Percentiles rank a stretch among this genome's conserved stretches.
These are phyloP conservation scores for Fagopyrum tataricum DNA, from an alignment of 148 eudicot genomes.

Conservation along the genomic window DNA sequence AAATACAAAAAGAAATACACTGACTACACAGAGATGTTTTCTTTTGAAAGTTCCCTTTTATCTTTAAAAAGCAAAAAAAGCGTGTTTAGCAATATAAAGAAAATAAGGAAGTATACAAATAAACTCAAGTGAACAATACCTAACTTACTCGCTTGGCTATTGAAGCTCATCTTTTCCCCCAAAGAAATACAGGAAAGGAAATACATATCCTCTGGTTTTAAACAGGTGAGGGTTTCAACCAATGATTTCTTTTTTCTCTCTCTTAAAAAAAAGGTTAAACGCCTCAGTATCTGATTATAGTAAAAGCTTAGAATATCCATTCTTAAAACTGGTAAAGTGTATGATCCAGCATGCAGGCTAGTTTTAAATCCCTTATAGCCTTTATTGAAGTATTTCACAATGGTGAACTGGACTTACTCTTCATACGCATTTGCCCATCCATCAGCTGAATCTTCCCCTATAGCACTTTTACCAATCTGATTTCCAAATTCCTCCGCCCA, in stretches of 20 bases:
- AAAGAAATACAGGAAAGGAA: not conserved
- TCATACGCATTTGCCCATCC: constrained; percentile 87
- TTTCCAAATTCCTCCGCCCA: constrained; percentile 93
- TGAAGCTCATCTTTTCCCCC: not conserved
- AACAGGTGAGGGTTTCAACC: not conserved
- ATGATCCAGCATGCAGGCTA: not conserved
- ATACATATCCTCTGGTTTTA: not conserved
- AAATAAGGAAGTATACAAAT: not conserved
- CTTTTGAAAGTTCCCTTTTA: not conserved
- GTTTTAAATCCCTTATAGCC: not conserved
- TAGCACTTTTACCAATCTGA: constrained; percentile 60
- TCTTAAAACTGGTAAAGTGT: not conserved
- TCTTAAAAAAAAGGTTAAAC: not conserved
- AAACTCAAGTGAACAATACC: not conserved
- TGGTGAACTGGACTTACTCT: constrained; percentile 65
- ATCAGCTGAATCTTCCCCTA: constrained; percentile 57
- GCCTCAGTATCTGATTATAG: not conserved
- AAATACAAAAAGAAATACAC: not conserved
- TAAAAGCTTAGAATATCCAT: not conserved
- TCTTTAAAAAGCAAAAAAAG: not conserved
- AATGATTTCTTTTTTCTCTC: not conserved
- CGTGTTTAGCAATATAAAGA: not conserved
- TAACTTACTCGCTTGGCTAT: not conserved
- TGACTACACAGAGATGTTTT: not conserved
- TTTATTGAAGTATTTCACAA: not conserved